Evolutionary conservation across 352 stramenopile species (phyloP).

Genomic region (Pythium angustatum): DNA sequence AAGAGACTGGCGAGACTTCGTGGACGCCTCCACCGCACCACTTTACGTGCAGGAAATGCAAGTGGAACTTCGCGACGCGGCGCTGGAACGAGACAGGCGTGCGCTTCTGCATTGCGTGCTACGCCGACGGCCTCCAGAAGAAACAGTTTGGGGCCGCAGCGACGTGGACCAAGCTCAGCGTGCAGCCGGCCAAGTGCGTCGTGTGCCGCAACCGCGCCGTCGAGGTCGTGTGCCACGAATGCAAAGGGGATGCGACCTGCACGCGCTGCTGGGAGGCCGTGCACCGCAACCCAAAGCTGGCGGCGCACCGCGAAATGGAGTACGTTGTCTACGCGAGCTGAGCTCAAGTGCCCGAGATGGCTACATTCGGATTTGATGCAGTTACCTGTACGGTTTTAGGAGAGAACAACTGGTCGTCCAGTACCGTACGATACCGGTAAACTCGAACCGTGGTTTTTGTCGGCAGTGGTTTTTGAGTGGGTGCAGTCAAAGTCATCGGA

Average conservation of each 20-base stretch:
- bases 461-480: not conserved
- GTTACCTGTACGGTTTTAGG: constrained; percentile 8
- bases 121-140: constrained; percentile 34
- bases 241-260: constrained; percentile 54
- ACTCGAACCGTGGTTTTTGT: too few species aligned
- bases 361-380: not conserved
- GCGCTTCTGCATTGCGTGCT: constrained; percentile 68
- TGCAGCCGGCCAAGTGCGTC: constrained; percentile 55
- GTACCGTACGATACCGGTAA: too few species aligned
- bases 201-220: constrained; percentile 55
- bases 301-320: constrained; percentile 34
- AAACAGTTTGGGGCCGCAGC: constrained; percentile 5
- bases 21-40: constrained; percentile 54
- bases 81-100: constrained; percentile 43
- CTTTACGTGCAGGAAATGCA: constrained; percentile 56
- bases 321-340: constrained; percentile 32
- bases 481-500: not conserved
- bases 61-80: constrained; percentile 54
- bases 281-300: constrained; percentile 40
- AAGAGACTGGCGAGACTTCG: constrained; percentile 42
- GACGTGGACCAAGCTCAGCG: constrained; percentile 62
- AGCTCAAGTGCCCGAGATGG: constrained; percentile 13
- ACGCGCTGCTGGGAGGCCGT: constrained; percentile 46
- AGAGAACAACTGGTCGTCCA: too few species aligned
- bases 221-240: constrained; percentile 54